Base-by-base conservation (phyloP, 768 basidiomycete genomes). In the Cyclocybe cylindracea region DNA sequence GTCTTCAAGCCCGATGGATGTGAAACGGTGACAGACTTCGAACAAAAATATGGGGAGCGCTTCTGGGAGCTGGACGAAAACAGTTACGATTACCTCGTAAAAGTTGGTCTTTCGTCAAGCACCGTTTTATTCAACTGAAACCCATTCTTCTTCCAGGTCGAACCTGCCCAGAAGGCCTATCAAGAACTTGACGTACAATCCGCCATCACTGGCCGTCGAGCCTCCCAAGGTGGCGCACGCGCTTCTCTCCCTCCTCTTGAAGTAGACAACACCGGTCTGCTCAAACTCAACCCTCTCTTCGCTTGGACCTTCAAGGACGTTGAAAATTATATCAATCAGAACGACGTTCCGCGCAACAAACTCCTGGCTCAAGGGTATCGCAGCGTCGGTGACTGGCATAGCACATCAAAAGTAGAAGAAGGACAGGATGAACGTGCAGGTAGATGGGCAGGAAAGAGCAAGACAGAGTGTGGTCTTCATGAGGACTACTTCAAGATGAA, bases 351-450 rank as follows among this genome's bases (percentile, higher is more conserved):
- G 2, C 83, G 84, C 54, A 98, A 99, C 74, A 83, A 80, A 54
- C 78, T 99, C 4, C 80, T 99, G 37, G 84, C 84, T 53, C 84
- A 93, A 65, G 97, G 97, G 3, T 99, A 98, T 75, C 88, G 86
- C 61, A 94, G 91, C 64, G 85, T 99, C 56, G 97, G 97, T 3
- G 97, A 99, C 70, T 96, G 95, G 91, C 97, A 99, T 71, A 95
- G 92, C 55, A 99, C 97, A 0, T 69, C 67, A n/a, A 82, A 82
- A 68, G 77, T 78, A 10, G 78, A 69, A 59, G 86, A 85, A 54
- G 86, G 82, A 0, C 81, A 88, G 38, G 91, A 91, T 53, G 97
- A 99, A 71, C 82, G 97, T 19, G 85, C 88, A 2, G 96, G 96
- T 1, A 74, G 97, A 48, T 99, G 97, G 97, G 86, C 87, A 2